These are phyloP conservation scores for barley (Hordeum vulgare) DNA, from an alignment of 176 grass and related monocot species.

Conservation along the genomic window MorexV3_pseudomolecules_assembly NC_058519.1:70460425-70460924, in stretches of 20 bases:
- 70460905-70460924: constrained; percentile 11
- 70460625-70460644: background rate
- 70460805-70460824: constrained; percentile 44
- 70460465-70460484: constrained; percentile 37
- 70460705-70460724: constrained; percentile 86
- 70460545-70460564: constrained; percentile 69
- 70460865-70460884: constrained; percentile 6
- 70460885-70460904: constrained; percentile 20
- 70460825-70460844: constrained; percentile 34
- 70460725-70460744: constrained; percentile 93
- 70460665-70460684: background rate
- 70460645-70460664: background rate
- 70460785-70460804: constrained; percentile 54
- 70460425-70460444: constrained; percentile 9
- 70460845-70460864: background rate
- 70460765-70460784: constrained; percentile 70
- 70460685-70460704: background rate
- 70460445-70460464: background rate
- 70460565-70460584: constrained; percentile 89
- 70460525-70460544: constrained; percentile 71
- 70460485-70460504: constrained; percentile 94
- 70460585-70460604: background rate
- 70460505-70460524: constrained; percentile 86
- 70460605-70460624: background rate
- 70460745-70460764: constrained; percentile 94